Percentiles rank a stretch among this genome's conserved stretches.
Conservation (phyloP, 164 flowering plant genomes). For the Aristolochia contorta region DNA sequence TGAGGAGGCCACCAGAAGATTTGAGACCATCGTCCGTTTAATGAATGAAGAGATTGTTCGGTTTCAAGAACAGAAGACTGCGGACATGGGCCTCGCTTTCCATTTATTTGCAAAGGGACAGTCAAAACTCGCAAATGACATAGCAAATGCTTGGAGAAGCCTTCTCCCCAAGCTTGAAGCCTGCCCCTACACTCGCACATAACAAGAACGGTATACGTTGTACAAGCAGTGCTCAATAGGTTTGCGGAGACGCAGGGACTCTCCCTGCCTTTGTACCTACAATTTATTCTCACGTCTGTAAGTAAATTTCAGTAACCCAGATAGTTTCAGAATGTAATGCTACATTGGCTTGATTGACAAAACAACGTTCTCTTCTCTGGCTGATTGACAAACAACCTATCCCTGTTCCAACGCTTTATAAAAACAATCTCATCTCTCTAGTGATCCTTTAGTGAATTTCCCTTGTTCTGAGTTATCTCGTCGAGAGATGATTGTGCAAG, state of each 20-base stretch:
- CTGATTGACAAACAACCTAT: too few relatives aligned
- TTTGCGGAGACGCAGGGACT: not conserved
- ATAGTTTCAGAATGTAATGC: too few relatives aligned
- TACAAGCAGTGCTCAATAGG: not conserved
- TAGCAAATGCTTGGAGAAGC: slow-evolving; percentile 88
- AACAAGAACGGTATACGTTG: not conserved
- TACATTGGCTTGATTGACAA: too few relatives aligned
- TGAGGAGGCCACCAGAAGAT: slow-evolving; percentile 72
- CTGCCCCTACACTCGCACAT: slow-evolving; percentile 28
- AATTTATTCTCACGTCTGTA: too few relatives aligned
- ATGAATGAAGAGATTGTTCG: slow-evolving; percentile 82
- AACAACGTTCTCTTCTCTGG: too few relatives aligned
- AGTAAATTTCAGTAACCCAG: too few relatives aligned
- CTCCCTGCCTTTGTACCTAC: not conserved
- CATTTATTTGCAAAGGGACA: slow-evolving; percentile 85
- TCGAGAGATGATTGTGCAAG: too few relatives aligned
- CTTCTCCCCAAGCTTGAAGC: slow-evolving; percentile 84
- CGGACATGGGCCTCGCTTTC: slow-evolving; percentile 77
- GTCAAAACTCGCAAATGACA: slow-evolving; percentile 64
- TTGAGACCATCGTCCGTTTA: slow-evolving; percentile 54
- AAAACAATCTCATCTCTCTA: too few relatives aligned
- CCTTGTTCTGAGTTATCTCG: too few relatives aligned
- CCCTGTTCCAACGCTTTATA: too few relatives aligned
- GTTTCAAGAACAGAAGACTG: slow-evolving; percentile 83
- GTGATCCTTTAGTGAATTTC: too few relatives aligned